These are phyloP conservation scores for Suhomyces tanzawaensis DNA, from an alignment of 805 yeast species.

Conservation along the genomic window DNA sequence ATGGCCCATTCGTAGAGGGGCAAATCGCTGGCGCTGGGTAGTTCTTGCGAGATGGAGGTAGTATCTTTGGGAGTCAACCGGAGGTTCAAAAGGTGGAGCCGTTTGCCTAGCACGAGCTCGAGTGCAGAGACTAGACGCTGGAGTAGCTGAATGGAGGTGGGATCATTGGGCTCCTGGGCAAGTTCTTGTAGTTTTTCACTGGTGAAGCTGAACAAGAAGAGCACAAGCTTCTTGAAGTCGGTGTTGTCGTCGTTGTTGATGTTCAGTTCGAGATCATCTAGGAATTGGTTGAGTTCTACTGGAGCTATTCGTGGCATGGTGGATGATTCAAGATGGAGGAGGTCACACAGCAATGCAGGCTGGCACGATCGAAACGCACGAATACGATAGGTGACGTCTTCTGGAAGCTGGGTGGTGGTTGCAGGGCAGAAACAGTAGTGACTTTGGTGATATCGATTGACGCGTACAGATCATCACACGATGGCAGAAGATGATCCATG, in stretches of 20 bases:
- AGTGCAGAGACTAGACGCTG: constrained; percentile 26
- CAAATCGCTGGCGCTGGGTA: constrained; percentile 2
- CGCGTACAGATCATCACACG: no score
- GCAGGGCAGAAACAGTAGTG: no score
- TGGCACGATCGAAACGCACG: no score
- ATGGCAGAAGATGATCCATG: no score
- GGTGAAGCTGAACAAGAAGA: constrained; percentile 34
- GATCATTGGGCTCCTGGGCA: constrained; percentile 3
- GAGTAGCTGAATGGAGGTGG: constrained; percentile 14
- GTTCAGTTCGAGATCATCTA: constrained; percentile 33
- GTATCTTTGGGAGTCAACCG: constrained; percentile 17
- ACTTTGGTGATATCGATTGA: no score
- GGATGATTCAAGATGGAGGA: no score
- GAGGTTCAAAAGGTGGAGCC: constrained; percentile 24
- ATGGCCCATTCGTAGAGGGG: constrained; percentile 32
- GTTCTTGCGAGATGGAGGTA: no score
- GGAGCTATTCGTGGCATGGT: neutral
- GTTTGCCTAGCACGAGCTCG: constrained; percentile 33
- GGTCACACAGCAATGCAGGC: no score
- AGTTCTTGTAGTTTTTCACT: constrained; percentile 19
- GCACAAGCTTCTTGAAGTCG: constrained; percentile 34
- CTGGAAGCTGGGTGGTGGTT: no score
- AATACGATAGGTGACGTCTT: no score
- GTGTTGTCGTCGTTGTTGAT: constrained; percentile 28
- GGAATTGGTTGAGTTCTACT: constrained; percentile 17